phyloP scores from a whole-genome alignment of 495 filamentous ascomycete species.

The Melanomma pulvis-pyrius region DNA sequence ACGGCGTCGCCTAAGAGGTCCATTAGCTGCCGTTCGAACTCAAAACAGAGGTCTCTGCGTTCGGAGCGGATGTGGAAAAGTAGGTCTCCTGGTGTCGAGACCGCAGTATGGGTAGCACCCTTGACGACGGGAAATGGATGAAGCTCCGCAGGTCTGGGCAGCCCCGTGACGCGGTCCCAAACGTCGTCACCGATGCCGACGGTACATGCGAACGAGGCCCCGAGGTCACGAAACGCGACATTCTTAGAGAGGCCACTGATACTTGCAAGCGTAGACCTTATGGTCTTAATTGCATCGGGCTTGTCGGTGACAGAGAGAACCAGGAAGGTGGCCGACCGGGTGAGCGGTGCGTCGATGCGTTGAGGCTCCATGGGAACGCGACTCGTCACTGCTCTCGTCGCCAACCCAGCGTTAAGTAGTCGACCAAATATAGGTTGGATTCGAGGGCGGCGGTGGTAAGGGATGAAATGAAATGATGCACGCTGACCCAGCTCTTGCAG shows the following conservation, averaged over 20 bases:
- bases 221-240: constrained; percentile 56
- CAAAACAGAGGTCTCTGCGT: constrained; percentile 60
- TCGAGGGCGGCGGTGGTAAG: too few species aligned
- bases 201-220: constrained; percentile 55
- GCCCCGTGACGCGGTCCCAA: constrained; percentile 53
- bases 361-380: constrained; percentile 49
- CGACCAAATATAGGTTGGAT: too few species aligned
- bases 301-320: constrained; percentile 48
- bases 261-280: constrained; percentile 52
- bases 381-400: constrained; percentile 21
- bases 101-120: constrained; percentile 42
- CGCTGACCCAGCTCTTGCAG: too few species aligned
- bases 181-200: constrained; percentile 57
- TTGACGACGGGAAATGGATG: constrained; percentile 55
- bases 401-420: too few species aligned
- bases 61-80: constrained; percentile 62
- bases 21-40: constrained; percentile 59
- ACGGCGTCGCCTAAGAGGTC: constrained; percentile 54
- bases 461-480: too few species aligned
- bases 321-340: constrained; percentile 56
- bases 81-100: constrained; percentile 58
- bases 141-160: constrained; percentile 55
- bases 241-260: constrained; percentile 57
- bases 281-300: constrained; percentile 44
- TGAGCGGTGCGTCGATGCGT: constrained; percentile 55